phyloP scores from a whole-genome alignment of 148 eudicot species.

The Limonium bicolor region DNA sequence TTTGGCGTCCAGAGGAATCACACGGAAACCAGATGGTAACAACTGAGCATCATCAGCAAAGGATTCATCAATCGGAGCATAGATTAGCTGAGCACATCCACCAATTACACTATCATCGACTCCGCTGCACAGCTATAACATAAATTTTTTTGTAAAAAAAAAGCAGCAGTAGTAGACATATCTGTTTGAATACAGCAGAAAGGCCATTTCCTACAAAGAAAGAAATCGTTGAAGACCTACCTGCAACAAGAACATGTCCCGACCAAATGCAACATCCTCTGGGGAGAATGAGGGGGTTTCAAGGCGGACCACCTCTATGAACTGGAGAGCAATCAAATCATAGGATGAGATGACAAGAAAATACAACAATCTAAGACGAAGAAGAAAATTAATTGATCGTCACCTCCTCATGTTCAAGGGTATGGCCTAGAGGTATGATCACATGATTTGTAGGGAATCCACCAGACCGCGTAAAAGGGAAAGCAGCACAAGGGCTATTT shows the following conservation, averaged over 20 bases:
- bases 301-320: constrained; percentile 4
- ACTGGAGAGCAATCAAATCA: too few species aligned
- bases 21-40: constrained; percentile 53
- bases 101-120: constrained; percentile 37
- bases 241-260: constrained; percentile 5
- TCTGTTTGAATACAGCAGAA: neutral
- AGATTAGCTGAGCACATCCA: constrained; percentile 46
- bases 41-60: constrained; percentile 48
- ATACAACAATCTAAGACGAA: too few species aligned
- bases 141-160: neutral
- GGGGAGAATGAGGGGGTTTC: constrained; percentile 1
- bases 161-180: neutral
- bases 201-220: neutral
- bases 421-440: constrained; percentile 42
- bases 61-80: constrained; percentile 56
- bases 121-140: constrained; percentile 39
- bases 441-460: constrained; percentile 39
- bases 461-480: constrained; percentile 31
- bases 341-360: too few species aligned
- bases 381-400: too few species aligned
- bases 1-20: constrained; percentile 45
- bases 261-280: constrained; percentile 3
- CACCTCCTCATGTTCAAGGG: constrained; percentile 53
- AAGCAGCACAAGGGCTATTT: constrained; percentile 32
- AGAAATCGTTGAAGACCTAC: neutral